phyloP scores from a whole-genome alignment of 2,329 filamentous ascomycete genomes.

The Cryphonectria naterciae region DNA sequence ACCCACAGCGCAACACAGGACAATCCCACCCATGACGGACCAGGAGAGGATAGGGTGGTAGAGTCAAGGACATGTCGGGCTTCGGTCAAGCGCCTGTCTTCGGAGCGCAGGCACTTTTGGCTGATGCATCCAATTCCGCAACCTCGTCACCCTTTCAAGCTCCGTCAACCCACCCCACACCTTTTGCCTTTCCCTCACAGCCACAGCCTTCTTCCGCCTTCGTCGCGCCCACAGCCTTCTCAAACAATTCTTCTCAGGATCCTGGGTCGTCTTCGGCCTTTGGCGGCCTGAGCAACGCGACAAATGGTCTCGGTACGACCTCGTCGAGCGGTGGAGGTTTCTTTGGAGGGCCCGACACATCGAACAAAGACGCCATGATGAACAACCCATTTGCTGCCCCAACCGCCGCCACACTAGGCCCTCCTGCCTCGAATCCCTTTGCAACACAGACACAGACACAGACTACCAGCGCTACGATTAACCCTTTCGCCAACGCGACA shows the following conservation, averaged over 20 bases:
- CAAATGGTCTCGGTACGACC: conserved; percentile 15
- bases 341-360: conserved; percentile 17
- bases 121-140: conserved; percentile 19
- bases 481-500: conserved; percentile 16
- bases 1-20: conserved; percentile 10
- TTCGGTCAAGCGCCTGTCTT: conserved; percentile 30
- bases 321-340: conserved; percentile 16
- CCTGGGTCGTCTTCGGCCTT: conserved; percentile 10
- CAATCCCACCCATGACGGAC: conserved; percentile 1
- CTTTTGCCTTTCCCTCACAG: conserved; percentile 19
- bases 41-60: conserved; percentile 16
- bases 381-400: conserved; percentile 27
- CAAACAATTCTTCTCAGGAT: conserved; percentile 1
- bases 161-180: conserved; percentile 23
- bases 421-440: conserved; percentile 29
- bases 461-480: conserved; percentile 4
- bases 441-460: conserved; percentile 22
- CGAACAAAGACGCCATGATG: conserved; percentile 19
- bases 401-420: conserved; percentile 9
- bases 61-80: conserved; percentile 28
- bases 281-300: conserved; percentile 8
- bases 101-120: conserved; percentile 30
- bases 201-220: conserved; percentile 22
- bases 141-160: conserved; percentile 29
- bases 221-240: conserved; percentile 17